Percentiles rank a stretch among this genome's conserved stretches.
Conservation (phyloP, 2,329 filamentous ascomycete genomes). For the Fusarium secorum region DNA sequence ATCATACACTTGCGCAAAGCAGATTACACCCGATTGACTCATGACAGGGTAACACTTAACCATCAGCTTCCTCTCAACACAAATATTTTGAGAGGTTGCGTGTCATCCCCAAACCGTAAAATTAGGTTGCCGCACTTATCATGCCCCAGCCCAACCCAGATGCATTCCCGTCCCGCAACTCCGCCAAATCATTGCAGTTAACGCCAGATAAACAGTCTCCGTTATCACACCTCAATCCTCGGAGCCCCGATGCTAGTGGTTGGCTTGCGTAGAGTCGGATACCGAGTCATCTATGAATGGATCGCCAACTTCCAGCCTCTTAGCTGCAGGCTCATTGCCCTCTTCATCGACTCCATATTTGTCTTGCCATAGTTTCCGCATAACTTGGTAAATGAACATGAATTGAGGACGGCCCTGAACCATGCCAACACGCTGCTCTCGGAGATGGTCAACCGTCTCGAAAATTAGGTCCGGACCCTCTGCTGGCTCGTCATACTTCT, state of each 20-base stretch:
- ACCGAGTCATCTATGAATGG: conserved; percentile 47
- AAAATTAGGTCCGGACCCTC: conserved; percentile 71
- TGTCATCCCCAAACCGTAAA: neutral
- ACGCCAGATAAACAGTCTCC: conserved; percentile 3
- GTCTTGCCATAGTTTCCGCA: conserved; percentile 77
- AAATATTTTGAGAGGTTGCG: conserved; percentile 1
- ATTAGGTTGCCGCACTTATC: conserved; percentile 8
- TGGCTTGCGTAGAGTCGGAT: conserved; percentile 16
- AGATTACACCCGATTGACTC: conserved; percentile 11
- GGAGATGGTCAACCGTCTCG: conserved; percentile 78
- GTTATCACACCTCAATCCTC: neutral
- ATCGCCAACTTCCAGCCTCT: conserved; percentile 61
- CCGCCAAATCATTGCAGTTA: neutral
- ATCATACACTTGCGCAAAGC: conserved; percentile 19
- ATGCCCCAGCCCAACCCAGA: conserved; percentile 1
- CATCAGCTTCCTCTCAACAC: neutral
- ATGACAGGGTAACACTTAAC: neutral
- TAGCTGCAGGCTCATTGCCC: conserved; percentile 57
- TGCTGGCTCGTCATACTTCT: conserved; percentile 51
- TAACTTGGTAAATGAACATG: conserved; percentile 85
- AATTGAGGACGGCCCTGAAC: conserved; percentile 90
- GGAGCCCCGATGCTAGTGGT: conserved; percentile 1
- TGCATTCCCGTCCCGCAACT: conserved; percentile 7
- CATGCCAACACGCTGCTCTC: conserved; percentile 93
- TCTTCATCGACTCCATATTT: conserved; percentile 59